Evolutionary conservation across 192 early-diverging fungal species (phyloP).

Genomic region (Coemansia sp.): DNA sequence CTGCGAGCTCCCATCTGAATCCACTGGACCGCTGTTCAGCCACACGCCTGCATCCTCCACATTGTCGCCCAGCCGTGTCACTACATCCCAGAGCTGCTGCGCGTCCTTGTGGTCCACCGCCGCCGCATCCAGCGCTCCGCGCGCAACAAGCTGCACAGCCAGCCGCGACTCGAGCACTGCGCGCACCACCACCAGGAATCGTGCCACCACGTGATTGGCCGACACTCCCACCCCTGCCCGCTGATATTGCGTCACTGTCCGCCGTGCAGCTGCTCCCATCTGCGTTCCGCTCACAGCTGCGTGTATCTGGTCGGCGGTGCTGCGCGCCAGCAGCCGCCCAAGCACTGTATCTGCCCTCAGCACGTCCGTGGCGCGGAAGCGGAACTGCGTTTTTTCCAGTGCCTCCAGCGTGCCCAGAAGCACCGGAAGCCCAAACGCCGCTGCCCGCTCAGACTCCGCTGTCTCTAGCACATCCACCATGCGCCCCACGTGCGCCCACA

Average conservation of each 20-base stretch:
- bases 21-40: not conserved
- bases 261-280: constrained; percentile 10
- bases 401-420: constrained; percentile 38
- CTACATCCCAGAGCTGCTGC: constrained; percentile 38
- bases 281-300: constrained; percentile 17
- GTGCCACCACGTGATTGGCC: constrained; percentile 30
- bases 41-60: not conserved
- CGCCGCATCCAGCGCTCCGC: constrained; percentile 14
- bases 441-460: constrained; percentile 11
- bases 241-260: constrained; percentile 29
- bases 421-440: constrained; percentile 26
- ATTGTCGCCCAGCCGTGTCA: constrained; percentile 22
- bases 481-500: constrained; percentile 34
- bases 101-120: constrained; percentile 22
- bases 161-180: constrained; percentile 49
- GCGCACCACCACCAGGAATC: constrained; percentile 33
- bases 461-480: constrained; percentile 20
- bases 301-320: constrained; percentile 14
- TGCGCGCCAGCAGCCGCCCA: constrained; percentile 15
- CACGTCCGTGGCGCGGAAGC: constrained; percentile 29
- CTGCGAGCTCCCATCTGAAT: not conserved
- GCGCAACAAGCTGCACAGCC: constrained; percentile 24
- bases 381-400: constrained; percentile 29
- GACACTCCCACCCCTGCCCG: constrained; percentile 27
- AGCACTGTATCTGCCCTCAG: constrained; percentile 21